Conservation (phyloP, 192 early-diverging fungal genomes). For the Linnemannia exigua region DNA sequence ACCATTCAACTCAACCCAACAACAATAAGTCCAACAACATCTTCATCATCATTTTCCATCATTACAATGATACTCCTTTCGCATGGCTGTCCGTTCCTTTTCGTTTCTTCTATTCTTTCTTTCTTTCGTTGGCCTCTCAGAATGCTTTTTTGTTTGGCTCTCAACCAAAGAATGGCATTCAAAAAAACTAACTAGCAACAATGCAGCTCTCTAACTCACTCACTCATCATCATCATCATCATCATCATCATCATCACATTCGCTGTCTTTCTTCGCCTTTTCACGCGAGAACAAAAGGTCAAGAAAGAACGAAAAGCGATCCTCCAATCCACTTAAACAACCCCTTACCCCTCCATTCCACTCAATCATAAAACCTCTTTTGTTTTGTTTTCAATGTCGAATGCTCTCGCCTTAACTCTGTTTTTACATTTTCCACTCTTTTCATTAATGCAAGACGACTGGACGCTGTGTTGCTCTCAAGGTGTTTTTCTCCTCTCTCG, state of each 20-base stretch:
- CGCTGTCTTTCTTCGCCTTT: not conserved
- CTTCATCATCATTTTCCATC: not conserved
- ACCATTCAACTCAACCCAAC: not conserved
- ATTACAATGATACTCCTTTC: not conserved
- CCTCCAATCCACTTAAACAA: too few relatives aligned
- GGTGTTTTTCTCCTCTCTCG: not conserved
- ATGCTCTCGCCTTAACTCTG: slow-evolving; percentile 5
- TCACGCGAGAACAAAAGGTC: not conserved
- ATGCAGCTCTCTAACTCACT: not conserved
- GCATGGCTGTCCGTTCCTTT: too few relatives aligned
- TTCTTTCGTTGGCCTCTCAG: not conserved
- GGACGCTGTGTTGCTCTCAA: slow-evolving; percentile 4
- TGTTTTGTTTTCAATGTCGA: not conserved
- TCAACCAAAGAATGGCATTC: not conserved
- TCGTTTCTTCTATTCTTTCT: not conserved
- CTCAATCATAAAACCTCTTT: not conserved
- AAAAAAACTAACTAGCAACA: not conserved
- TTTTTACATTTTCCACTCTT: not conserved
- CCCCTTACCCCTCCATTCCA: not conserved
- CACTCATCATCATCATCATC: not conserved
- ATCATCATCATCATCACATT: too few relatives aligned
- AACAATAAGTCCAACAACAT: not conserved
- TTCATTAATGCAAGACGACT: slow-evolving; percentile 1
- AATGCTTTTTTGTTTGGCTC: not conserved
- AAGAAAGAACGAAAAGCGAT: not conserved